Evolutionary conservation across 495 filamentous ascomycete genomes (phyloP).

Genomic region (Trichodelitschia bisporula): DNA sequence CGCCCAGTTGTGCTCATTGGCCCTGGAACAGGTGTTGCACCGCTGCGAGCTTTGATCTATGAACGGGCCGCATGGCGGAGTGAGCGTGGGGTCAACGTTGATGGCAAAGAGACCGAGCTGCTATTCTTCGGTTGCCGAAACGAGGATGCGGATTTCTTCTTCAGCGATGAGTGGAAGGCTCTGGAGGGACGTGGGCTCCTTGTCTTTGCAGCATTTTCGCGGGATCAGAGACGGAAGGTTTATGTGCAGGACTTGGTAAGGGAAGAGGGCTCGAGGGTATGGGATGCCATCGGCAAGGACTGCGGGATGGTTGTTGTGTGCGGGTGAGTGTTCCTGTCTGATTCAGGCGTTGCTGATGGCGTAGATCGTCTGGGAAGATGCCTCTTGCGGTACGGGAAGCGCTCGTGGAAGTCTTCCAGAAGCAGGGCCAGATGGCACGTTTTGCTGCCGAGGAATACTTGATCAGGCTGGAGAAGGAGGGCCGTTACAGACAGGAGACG

Average conservation of each 20-base stretch:
- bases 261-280: constrained; percentile 30
- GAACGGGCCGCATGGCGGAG: constrained; percentile 28
- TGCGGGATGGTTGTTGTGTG: constrained; percentile 49
- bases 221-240: constrained; percentile 45
- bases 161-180: constrained; percentile 42
- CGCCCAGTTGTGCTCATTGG: constrained; percentile 57
- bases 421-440: constrained; percentile 16
- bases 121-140: constrained; percentile 72
- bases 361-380: constrained; percentile 36
- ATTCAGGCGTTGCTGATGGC: constrained; percentile 1
- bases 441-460: constrained; percentile 32
- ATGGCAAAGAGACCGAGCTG: constrained; percentile 12
- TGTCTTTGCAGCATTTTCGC: constrained; percentile 62
- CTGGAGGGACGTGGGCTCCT: constrained; percentile 18
- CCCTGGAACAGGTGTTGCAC: constrained; percentile 78
- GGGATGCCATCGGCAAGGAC: constrained; percentile 25
- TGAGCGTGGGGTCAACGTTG: constrained; percentile 6
- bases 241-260: constrained; percentile 80
- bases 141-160: constrained; percentile 49
- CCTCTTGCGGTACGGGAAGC: constrained; percentile 68
- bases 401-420: constrained; percentile 42
- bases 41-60: constrained; percentile 57
- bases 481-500: constrained; percentile 57
- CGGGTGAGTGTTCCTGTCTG: constrained; percentile 24
- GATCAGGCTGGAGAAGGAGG: constrained; percentile 35